Base-by-base conservation (phyloP, 345 rosid genomes). In the Bruguiera sexangula region DNA sequence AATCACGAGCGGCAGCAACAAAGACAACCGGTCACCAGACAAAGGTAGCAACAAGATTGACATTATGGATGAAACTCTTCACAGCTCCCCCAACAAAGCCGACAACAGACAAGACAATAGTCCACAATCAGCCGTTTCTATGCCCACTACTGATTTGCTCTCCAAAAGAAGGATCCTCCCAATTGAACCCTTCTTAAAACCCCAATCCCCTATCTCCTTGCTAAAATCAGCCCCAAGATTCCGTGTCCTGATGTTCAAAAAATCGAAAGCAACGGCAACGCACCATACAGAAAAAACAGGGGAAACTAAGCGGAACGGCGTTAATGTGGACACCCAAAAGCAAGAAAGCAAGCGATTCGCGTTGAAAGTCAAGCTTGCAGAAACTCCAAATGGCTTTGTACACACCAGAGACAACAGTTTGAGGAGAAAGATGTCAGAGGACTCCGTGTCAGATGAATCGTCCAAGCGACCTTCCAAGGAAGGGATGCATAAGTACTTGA, bases 111-210 rank as follows among this genome's bases (percentile, higher is more conserved):
- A 73, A 24, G 58, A 29, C 51, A 67, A 73, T 31, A 64, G 59
- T 66, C 67, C 39, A 51, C 71, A 68, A 21, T 75, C 77, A 20
- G 34, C 81, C 31, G 61, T 50, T 69, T 66, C 81, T 63, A 60
- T 81, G 72, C 78, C 88, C 71, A 20, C 80, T 8, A 61, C 53
- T 6, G 80, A 82, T 54, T 68, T 74, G 18, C 22, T 80, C 68
- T 86, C 90, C 22, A 93, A 89, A 66, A 78, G 95, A 68, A 88
- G 84, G 79, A 77, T 94, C 76, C 82, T 94, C 26, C 96, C 97
- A 2, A 76, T 84, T 43, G 96, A 91, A 13, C 79, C 80, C 62
- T 30, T 54, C 46, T 76, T 82, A 1, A 88, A 86, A 34, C 87
- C 87, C 2, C 93, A 80, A 22, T 85, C 97, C 24, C 93, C 97